These are phyloP conservation scores for Yarrowia sp. DNA, from an alignment of 805 yeast genomes.

Conservation along the genomic window DNA sequence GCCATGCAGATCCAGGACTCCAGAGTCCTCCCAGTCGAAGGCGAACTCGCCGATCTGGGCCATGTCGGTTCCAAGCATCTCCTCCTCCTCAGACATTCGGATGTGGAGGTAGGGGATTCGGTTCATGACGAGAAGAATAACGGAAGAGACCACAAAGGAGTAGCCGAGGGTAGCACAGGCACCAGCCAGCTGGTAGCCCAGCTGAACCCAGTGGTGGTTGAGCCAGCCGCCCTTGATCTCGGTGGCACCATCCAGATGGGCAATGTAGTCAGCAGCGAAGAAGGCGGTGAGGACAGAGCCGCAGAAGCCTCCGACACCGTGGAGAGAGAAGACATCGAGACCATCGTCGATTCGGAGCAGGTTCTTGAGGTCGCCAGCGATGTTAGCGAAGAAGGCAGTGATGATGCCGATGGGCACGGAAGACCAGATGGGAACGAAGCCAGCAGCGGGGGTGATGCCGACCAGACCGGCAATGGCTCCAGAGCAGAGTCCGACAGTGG, in stretches of 20 bases:
- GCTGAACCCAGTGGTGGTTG: constrained; percentile 82
- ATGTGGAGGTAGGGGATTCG: constrained; percentile 77
- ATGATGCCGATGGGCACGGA: constrained; percentile 80
- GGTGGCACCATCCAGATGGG: constrained; percentile 69
- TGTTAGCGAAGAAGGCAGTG: constrained; percentile 76
- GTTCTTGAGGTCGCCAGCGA: constrained; percentile 77
- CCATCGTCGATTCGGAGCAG: constrained; percentile 85
- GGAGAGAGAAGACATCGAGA: constrained; percentile 89
- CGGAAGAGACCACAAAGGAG: constrained; percentile 74
- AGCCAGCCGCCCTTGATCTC: constrained; percentile 87
- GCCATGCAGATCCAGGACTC: constrained; percentile 13
- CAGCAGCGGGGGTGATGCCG: constrained; percentile 96
- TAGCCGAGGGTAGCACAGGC: constrained; percentile 69
- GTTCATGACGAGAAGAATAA: constrained; percentile 70
- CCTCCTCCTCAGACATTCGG: constrained; percentile 87
- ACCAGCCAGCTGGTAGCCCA: constrained; percentile 93
- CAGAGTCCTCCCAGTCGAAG: constrained; percentile 38
- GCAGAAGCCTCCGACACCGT: constrained; percentile 87
- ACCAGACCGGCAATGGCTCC: constrained; percentile 94
- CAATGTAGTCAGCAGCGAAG: constrained; percentile 91
- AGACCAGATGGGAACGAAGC: constrained; percentile 89
- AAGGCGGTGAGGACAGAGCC: constrained; percentile 86
- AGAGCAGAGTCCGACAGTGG: constrained; percentile 87
- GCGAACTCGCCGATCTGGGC: constrained; percentile 91
- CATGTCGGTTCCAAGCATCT: constrained; percentile 82